These are phyloP conservation scores for Cucurbita pepo DNA, from an alignment of 306 rosid species.

Conservation along the genomic window DNA sequence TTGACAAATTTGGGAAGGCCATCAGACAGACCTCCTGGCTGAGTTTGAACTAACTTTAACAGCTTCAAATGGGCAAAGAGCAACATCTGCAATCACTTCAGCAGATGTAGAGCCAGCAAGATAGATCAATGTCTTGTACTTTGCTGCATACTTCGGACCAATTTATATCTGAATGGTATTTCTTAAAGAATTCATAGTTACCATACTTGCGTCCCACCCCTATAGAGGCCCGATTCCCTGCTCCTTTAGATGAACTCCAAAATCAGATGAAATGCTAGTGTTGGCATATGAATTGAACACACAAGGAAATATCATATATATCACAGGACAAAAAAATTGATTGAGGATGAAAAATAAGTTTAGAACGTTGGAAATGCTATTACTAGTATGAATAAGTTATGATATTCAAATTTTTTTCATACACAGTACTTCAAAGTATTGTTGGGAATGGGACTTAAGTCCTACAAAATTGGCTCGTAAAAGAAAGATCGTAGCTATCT, in stretches of 20 bases:
- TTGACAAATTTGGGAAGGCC: constrained; percentile 78
- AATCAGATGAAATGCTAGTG: constrained; percentile 83
- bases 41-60: constrained; percentile 97
- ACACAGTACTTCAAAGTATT: background rate
- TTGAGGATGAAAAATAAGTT: background rate
- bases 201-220: constrained; percentile 98
- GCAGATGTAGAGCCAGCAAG: constrained; percentile 99
- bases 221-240: constrained; percentile 83
- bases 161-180: constrained; percentile 89
- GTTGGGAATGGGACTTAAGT: too few relatives aligned
- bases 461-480: too few relatives aligned
- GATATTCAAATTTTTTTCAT: background rate
- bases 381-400: background rate
- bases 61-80: constrained; percentile 93
- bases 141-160: constrained; percentile 87
- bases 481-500: too few relatives aligned
- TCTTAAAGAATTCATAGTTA: constrained; percentile 88
- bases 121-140: constrained; percentile 94
- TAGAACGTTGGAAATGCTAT: background rate
- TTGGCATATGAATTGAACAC: background rate
- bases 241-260: constrained; percentile 81
- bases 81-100: constrained; percentile 86
- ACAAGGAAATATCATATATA: background rate
- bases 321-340: background rate
- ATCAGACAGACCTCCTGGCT: constrained; percentile 87